These are phyloP conservation scores for Aspergillus candidus DNA, from an alignment of 2,329 filamentous ascomycete species.

Conservation along the genomic window DNA sequence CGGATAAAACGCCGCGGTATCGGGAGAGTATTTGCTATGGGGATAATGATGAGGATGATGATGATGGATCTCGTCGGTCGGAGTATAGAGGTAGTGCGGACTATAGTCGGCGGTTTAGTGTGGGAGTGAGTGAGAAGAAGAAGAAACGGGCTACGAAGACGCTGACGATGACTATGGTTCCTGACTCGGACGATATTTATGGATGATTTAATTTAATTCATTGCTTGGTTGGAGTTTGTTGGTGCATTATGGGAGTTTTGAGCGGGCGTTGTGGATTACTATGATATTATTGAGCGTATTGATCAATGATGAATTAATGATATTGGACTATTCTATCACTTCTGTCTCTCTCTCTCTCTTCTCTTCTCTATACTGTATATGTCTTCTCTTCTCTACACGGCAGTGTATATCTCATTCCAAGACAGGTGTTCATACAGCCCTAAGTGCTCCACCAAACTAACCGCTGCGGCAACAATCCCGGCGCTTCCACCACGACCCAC, in stretches of 20 bases:
- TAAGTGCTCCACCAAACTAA: too few species aligned
- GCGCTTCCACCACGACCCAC: too few species aligned
- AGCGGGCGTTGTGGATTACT: not conserved
- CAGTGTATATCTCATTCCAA: too few species aligned
- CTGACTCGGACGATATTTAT: constrained; percentile 32
- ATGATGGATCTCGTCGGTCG: not conserved
- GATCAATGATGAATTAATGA: constrained; percentile 1
- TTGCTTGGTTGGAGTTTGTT: not conserved
- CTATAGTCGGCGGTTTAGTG: constrained; percentile 5
- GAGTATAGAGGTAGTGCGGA: constrained; percentile 4
- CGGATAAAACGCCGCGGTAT: too few species aligned
- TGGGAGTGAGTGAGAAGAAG: constrained; percentile 16
- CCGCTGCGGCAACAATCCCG: not conserved
- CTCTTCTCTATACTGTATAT: too few species aligned
- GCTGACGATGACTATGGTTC: constrained; percentile 33
- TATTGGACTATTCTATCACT: not conserved
- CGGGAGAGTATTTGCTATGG: not conserved
- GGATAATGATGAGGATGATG: not conserved
- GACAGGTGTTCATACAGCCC: too few species aligned
- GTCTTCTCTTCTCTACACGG: too few species aligned
- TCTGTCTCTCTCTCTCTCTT: too few species aligned
- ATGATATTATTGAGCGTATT: constrained; percentile 1
- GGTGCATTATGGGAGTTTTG: not conserved
- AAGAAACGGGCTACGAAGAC: constrained; percentile 17
- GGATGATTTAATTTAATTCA: constrained; percentile 17